Evolutionary conservation across 75 land plant species (phyloP).

Genomic region (Picea glauca): DNA sequence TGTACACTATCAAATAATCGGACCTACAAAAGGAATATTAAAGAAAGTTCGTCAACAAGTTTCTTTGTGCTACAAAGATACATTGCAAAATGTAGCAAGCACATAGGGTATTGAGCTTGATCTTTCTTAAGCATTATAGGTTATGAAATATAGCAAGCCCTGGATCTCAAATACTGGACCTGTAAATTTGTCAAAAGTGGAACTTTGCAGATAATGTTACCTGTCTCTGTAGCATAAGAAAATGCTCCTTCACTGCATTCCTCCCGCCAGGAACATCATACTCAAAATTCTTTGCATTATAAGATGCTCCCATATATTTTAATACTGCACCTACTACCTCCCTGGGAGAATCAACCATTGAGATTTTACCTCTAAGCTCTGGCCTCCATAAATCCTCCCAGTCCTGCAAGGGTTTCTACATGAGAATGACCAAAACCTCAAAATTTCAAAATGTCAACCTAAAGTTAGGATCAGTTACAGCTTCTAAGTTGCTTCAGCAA

Average conservation of each 20-base stretch:
- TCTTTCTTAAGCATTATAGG: background rate
- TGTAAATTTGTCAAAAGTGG: too few relatives aligned
- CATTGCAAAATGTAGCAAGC: slow-evolving; percentile 3
- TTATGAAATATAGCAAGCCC: too few relatives aligned
- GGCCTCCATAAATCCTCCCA: slow-evolving; percentile 93
- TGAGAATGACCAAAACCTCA: background rate
- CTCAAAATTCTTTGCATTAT: slow-evolving; percentile 67
- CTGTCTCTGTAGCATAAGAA: slow-evolving; percentile 57
- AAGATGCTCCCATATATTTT: slow-evolving; percentile 83
- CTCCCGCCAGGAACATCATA: slow-evolving; percentile 68
- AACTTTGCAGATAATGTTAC: slow-evolving; percentile 20
- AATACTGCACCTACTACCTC: slow-evolving; percentile 90
- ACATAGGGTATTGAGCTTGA: background rate
- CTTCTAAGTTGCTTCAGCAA: background rate
- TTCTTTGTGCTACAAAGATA: background rate
- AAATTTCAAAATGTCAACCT: background rate
- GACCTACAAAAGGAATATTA: slow-evolving; percentile 45
- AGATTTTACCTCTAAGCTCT: slow-evolving; percentile 80
- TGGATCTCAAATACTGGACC: too few relatives aligned
- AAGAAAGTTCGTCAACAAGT: background rate
- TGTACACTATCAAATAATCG: slow-evolving; percentile 81
- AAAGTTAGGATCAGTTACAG: background rate
- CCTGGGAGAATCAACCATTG: slow-evolving; percentile 89
- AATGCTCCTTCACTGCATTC: slow-evolving; percentile 43
- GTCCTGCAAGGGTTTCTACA: slow-evolving; percentile 48